Conservation (phyloP, 225 moss, liverwort and hornwort species). For the Sphagnum contortum region DNA sequence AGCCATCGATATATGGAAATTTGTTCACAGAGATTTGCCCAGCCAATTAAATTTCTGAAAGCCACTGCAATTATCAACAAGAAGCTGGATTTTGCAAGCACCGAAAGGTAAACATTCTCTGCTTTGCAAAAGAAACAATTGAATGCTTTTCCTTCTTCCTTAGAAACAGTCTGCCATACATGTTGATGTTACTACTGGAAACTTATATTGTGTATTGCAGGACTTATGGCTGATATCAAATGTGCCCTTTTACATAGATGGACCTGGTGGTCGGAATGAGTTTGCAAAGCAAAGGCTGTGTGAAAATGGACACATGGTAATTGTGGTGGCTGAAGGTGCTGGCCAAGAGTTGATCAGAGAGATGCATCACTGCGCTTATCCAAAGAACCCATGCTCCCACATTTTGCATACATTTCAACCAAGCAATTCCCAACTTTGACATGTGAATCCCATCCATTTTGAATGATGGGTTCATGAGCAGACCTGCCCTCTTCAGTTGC, state of each 20-base stretch:
- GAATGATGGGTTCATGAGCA: too few species aligned
- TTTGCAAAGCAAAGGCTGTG: constrained; percentile 36
- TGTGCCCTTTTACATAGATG: constrained; percentile 30
- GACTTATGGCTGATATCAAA: constrained; percentile 16
- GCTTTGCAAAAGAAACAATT: too few species aligned
- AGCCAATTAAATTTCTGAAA: too few species aligned
- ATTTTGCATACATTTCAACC: too few species aligned
- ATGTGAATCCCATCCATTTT: too few species aligned
- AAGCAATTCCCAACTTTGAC: too few species aligned
- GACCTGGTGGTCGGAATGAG: constrained; percentile 54
- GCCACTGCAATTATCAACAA: background rate
- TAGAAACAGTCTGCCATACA: background rate
- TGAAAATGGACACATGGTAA: constrained; percentile 62
- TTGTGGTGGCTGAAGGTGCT: constrained; percentile 78
- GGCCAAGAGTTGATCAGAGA: constrained; percentile 40
- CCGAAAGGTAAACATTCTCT: background rate
- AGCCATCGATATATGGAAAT: too few species aligned
- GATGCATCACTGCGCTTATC: too few species aligned
- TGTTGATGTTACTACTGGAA: background rate
- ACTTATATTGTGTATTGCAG: constrained; percentile 15
- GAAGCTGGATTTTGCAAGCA: background rate
- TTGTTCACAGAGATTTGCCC: background rate
- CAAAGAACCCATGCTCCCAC: too few species aligned
- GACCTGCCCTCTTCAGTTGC: too few species aligned
- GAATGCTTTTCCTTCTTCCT: too few species aligned